Percentiles rank a stretch among this genome's conserved stretches.
Evolutionary conservation across 1,284 basidiomycete genomes (phyloP).

Genomic region (Moesziomyces antarcticus): DNA sequence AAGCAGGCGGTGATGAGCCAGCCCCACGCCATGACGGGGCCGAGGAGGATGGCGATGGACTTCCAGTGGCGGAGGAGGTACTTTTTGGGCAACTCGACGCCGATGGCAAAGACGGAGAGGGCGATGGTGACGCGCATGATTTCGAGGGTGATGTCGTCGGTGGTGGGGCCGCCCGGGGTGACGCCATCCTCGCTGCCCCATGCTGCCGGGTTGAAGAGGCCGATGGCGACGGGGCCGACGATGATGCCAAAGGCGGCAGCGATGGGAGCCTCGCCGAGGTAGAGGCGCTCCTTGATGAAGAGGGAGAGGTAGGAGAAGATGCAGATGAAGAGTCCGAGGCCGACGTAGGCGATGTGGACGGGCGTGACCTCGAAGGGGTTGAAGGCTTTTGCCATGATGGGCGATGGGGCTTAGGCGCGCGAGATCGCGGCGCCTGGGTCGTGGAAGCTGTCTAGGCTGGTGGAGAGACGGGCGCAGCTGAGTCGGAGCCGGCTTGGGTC

Average conservation of each 20-base stretch:
- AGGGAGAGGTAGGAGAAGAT: conserved; percentile 95
- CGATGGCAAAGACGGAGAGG: conserved; percentile 96
- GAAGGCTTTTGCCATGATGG: conserved; percentile 52
- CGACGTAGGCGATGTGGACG: conserved; percentile 64
- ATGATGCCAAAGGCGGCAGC: conserved; percentile 95
- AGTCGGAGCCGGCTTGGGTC: too few relatives aligned
- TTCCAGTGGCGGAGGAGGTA: conserved; percentile 93
- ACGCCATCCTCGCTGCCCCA: conserved; percentile 77
- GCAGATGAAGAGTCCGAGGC: conserved; percentile 62
- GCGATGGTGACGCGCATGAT: conserved; percentile 95
- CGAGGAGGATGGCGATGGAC: conserved; percentile 84
- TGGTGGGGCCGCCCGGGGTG: conserved; percentile 74
- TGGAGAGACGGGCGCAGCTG: background rate
- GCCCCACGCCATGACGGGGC: conserved; percentile 87
- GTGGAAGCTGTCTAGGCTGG: background rate
- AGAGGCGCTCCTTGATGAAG: conserved; percentile 90
- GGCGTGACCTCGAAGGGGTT: conserved; percentile 64
- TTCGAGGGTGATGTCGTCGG: conserved; percentile 76
- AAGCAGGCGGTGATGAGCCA: conserved; percentile 81
- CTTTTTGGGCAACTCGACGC: conserved; percentile 73
- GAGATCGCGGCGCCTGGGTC: too few relatives aligned
- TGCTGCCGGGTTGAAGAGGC: conserved; percentile 83
- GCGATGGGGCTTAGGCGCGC: too few relatives aligned
- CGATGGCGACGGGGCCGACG: conserved; percentile 82
- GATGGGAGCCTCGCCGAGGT: conserved; percentile 95